A percentile compares a stretch with the other conserved stretches of the same genome.
These are phyloP conservation scores for Meredithiella fracta DNA, from an alignment of 2,329 filamentous ascomycete species.

Conservation along the genomic window DNA sequence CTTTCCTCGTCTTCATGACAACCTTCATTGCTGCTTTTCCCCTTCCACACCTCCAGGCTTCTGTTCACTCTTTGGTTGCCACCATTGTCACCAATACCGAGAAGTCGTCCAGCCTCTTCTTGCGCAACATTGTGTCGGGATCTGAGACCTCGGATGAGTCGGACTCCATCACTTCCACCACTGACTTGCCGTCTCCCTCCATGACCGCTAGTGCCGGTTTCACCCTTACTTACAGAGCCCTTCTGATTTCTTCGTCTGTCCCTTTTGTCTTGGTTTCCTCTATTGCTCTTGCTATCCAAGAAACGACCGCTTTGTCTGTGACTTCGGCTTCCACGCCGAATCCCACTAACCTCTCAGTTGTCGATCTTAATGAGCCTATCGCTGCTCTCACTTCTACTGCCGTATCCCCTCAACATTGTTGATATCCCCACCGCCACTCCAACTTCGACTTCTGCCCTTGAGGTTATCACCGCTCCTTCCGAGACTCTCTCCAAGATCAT, in stretches of 20 bases:
- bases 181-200: not conserved
- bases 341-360: slow-evolving; percentile 10
- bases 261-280: not conserved
- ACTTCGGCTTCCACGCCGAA: not conserved
- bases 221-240: too few species aligned
- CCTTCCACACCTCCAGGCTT: not conserved
- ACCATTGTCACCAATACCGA: not conserved
- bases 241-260: too few species aligned
- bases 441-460: not conserved
- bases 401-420: slow-evolving; percentile 5
- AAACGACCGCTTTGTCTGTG: not conserved
- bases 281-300: not conserved
- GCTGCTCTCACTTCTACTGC: not conserved
- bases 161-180: not conserved
- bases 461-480: slow-evolving; percentile 4
- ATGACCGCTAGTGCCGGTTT: too few species aligned
- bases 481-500: slow-evolving; percentile 11
- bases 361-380: slow-evolving; percentile 10
- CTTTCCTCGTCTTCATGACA: not conserved
- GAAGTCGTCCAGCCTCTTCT: not conserved
- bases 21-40: not conserved
- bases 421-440: slow-evolving; percentile 3
- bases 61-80: not conserved
- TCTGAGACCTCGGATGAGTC: not conserved
- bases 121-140: not conserved